phyloP scores from a whole-genome alignment of 1,284 basidiomycete genomes.

The Apiotrichum mycotoxinovorans region DNA sequence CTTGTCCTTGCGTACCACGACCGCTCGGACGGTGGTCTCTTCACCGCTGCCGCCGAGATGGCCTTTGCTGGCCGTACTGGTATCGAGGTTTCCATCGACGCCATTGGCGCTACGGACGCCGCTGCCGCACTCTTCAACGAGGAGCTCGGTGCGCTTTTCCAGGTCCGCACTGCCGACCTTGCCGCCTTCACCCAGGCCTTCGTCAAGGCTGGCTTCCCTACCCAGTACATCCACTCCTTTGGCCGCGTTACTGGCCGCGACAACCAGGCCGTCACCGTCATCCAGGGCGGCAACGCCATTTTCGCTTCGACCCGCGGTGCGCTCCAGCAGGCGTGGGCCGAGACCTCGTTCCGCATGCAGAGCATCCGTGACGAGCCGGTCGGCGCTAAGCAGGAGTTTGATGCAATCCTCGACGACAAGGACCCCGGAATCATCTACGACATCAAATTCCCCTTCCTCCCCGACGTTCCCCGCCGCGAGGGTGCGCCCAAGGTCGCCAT shows the following conservation, averaged over 20 bases:
- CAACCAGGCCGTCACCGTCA: slow-evolving; percentile 64
- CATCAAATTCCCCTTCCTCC: slow-evolving; percentile 60
- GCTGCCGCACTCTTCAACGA: slow-evolving; percentile 86
- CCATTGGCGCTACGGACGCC: slow-evolving; percentile 55
- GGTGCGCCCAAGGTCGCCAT: slow-evolving; percentile 87
- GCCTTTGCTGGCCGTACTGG: slow-evolving; percentile 86
- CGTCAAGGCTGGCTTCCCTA: slow-evolving; percentile 66
- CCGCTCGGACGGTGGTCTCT: slow-evolving; percentile 92
- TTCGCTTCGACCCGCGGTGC: slow-evolving; percentile 65
- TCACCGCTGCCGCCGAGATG: slow-evolving; percentile 94
- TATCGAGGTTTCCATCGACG: slow-evolving; percentile 53
- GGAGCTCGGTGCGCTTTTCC: slow-evolving; percentile 89
- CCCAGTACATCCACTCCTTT: slow-evolving; percentile 67
- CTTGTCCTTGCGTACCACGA: slow-evolving; percentile 94
- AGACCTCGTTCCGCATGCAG: slow-evolving; percentile 93
- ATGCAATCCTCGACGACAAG: slow-evolving; percentile 66
- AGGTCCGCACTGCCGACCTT: slow-evolving; percentile 67
- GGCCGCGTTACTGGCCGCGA: slow-evolving; percentile 61
- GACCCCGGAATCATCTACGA: slow-evolving; percentile 71
- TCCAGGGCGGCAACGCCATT: slow-evolving; percentile 56
- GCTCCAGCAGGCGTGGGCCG: slow-evolving; percentile 84
- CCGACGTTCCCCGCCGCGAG: slow-evolving; percentile 40
- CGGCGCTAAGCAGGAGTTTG: slow-evolving; percentile 77
- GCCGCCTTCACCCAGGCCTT: slow-evolving; percentile 62
- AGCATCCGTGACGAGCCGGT: slow-evolving; percentile 76